Conservation (phyloP, 2,329 filamentous ascomycete genomes). For the Hypoxylon sp. region DNA sequence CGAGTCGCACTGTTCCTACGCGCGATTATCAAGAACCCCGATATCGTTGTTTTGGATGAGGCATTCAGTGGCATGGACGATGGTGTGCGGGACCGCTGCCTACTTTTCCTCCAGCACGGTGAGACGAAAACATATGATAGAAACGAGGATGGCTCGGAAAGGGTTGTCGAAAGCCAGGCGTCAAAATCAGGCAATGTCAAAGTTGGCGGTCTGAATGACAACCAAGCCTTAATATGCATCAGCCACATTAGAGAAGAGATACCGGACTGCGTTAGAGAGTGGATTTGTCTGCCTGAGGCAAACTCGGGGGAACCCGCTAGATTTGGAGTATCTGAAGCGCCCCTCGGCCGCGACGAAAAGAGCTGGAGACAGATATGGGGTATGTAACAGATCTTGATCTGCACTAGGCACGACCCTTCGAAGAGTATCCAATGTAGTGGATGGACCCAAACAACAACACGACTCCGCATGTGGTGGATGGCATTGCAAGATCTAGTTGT, state of each 20-base stretch:
- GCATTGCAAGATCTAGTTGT: neutral
- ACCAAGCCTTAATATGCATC: slow-evolving; percentile 91
- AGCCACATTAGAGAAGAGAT: slow-evolving; percentile 94
- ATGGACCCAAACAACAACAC: slow-evolving; percentile 2
- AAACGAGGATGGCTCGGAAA: slow-evolving; percentile 52
- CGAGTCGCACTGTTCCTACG: slow-evolving; percentile 87
- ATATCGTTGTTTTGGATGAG: slow-evolving; percentile 88
- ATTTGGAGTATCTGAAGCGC: slow-evolving; percentile 74
- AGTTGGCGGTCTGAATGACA: slow-evolving; percentile 73
- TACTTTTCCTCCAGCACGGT: slow-evolving; percentile 81
- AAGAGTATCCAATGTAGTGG: neutral
- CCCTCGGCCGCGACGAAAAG: slow-evolving; percentile 68
- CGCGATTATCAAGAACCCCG: slow-evolving; percentile 83
- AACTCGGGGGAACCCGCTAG: slow-evolving; percentile 73
- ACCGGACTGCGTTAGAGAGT: slow-evolving; percentile 84
- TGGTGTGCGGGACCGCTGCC: slow-evolving; percentile 85
- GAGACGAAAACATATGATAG: slow-evolving; percentile 64
- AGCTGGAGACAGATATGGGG: slow-evolving; percentile 79
- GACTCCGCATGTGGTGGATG: neutral
- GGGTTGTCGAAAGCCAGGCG: slow-evolving; percentile 63
- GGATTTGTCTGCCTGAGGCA: slow-evolving; percentile 86
- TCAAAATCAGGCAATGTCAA: slow-evolving; percentile 62
- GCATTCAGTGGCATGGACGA: slow-evolving; percentile 90
- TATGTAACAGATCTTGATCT: slow-evolving; percentile 45
- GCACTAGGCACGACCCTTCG: neutral